Evolutionary conservation across 345 rosid species (phyloP).

Genomic region (Salix udensis): DNA sequence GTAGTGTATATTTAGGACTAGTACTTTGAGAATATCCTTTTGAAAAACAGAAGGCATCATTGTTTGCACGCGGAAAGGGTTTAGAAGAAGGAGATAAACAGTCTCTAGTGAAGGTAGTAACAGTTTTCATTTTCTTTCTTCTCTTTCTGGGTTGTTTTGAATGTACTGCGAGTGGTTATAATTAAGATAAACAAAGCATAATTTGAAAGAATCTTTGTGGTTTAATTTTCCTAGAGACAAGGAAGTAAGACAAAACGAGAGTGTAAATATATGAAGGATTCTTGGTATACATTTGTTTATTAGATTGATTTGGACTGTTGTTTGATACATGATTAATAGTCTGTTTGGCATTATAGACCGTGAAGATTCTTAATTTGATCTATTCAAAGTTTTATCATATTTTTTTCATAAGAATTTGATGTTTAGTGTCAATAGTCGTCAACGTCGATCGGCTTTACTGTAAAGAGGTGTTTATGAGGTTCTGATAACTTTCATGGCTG

Average conservation of each 20-base stretch:
- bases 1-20: neutral
- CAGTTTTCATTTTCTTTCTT: neutral
- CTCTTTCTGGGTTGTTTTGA: neutral
- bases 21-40: neutral
- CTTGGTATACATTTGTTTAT: too few species aligned
- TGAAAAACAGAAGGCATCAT: neutral
- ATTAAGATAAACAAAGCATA: neutral
- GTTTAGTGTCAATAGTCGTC: neutral
- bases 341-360: neutral
- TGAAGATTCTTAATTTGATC: neutral
- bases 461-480: neutral
- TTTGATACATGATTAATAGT: neutral
- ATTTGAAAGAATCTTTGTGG: neutral
- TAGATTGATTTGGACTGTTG: too few species aligned
- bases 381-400: neutral
- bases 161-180: neutral
- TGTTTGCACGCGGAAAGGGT: neutral
- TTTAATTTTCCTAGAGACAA: neutral
- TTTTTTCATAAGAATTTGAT: too few species aligned
- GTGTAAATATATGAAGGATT: neutral
- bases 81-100: neutral
- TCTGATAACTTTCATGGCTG: neutral
- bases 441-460: too few species aligned
- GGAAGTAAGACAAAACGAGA: neutral
- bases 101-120: neutral